phyloP scores from a whole-genome alignment of 2,329 filamentous ascomycete species.

The Calonectria fujianensis region DNA sequence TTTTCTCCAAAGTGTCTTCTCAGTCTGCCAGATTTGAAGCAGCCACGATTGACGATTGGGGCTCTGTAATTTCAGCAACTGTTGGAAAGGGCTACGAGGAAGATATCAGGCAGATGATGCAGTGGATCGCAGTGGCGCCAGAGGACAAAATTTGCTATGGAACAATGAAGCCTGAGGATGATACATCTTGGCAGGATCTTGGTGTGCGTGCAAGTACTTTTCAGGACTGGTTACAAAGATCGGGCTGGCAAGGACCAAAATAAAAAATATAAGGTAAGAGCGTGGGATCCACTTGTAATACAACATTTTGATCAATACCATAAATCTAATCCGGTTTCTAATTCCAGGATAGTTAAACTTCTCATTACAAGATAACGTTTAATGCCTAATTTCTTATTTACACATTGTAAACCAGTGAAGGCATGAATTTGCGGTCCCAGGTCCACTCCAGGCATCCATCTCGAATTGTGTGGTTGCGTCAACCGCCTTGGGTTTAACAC shows the following conservation, averaged over 20 bases:
- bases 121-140: slow-evolving; percentile 43
- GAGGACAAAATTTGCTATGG: slow-evolving; percentile 38
- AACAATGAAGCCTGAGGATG: background rate
- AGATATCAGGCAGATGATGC: slow-evolving; percentile 48
- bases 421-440: background rate
- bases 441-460: background rate
- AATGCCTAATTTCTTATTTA: too few relatives aligned
- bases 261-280: background rate
- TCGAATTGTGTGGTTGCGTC: too few relatives aligned
- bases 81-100: slow-evolving; percentile 41
- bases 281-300: too few relatives aligned
- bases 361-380: too few relatives aligned
- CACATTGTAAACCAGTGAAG: too few relatives aligned
- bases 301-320: too few relatives aligned
- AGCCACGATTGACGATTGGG: slow-evolving; percentile 35
- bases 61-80: slow-evolving; percentile 21
- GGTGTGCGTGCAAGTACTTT: slow-evolving; percentile 39
- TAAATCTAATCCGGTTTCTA: too few relatives aligned
- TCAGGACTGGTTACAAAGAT: slow-evolving; percentile 39
- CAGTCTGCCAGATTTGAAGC: slow-evolving; percentile 35
- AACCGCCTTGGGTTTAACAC: too few relatives aligned
- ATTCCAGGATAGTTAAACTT: too few relatives aligned
- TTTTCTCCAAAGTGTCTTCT: slow-evolving; percentile 35
- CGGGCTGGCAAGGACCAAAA: slow-evolving; percentile 27
- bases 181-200: slow-evolving; percentile 36